These are phyloP conservation scores for Eucalyptus curtisii DNA, from an alignment of 345 rosid genomes.

Conservation along the genomic window DNA sequence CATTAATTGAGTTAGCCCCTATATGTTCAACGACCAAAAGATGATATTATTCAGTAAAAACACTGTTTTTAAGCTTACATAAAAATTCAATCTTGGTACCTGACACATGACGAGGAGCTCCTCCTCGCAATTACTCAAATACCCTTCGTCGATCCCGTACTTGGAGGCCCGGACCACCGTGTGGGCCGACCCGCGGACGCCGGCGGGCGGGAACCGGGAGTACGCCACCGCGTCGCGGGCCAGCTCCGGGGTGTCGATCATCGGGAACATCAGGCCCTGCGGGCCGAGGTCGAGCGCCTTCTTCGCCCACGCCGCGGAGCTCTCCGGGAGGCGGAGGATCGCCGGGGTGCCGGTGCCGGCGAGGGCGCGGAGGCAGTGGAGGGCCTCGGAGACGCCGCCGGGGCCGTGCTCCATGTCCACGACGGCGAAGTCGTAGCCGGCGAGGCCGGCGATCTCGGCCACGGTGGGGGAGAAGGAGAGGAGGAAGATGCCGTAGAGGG, in stretches of 20 bases:
- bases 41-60: too few relatives aligned
- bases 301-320: conserved; percentile 62
- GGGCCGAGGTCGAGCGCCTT: conserved; percentile 93
- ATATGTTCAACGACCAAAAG: too few relatives aligned
- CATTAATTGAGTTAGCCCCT: background rate
- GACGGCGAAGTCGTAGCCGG: conserved; percentile 86
- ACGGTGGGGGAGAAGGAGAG: conserved; percentile 85
- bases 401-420: conserved; percentile 97
- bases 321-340: conserved; percentile 75
- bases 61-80: background rate
- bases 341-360: conserved; percentile 45
- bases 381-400: conserved; percentile 69
- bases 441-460: conserved; percentile 74
- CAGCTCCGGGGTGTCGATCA: conserved; percentile 53
- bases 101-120: conserved; percentile 84
- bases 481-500: conserved; percentile 74
- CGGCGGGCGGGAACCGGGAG: conserved; percentile 71
- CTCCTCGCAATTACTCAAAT: conserved; percentile 49
- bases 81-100: background rate
- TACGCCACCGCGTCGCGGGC: conserved; percentile 76
- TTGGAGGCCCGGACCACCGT: conserved; percentile 70
- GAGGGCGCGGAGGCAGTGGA: conserved; percentile 59
- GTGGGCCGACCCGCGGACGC: conserved; percentile 83
- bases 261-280: conserved; percentile 86
- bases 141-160: conserved; percentile 82